These are phyloP conservation scores for Suillus subalutaceus DNA, from an alignment of 768 basidiomycete genomes.

Conservation along the genomic window DNA sequence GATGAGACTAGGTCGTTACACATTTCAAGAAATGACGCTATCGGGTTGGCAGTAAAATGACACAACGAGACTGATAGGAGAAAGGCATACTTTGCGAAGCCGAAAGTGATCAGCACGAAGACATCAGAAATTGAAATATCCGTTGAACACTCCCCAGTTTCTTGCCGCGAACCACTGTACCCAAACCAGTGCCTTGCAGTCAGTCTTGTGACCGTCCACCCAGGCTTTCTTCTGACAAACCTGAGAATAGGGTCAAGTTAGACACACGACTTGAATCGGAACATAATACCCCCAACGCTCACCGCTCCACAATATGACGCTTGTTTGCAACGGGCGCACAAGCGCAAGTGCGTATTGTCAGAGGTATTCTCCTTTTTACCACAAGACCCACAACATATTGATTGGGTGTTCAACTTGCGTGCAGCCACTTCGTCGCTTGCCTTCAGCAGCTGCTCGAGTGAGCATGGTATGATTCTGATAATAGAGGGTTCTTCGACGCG, in stretches of 20 bases:
- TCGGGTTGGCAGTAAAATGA: background rate
- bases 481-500: slow-evolving; percentile 10
- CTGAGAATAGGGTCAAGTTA: background rate
- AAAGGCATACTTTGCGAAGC: background rate
- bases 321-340: slow-evolving; percentile 2
- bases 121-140: background rate
- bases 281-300: background rate
- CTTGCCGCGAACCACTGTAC: background rate
- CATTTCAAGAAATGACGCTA: background rate
- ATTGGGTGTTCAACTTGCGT: background rate
- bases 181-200: background rate
- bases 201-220: background rate
- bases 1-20: background rate
- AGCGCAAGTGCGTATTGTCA: background rate
- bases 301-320: slow-evolving; percentile 6
- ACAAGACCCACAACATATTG: background rate
- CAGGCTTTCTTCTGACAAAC: slow-evolving; percentile 5
- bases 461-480: slow-evolving; percentile 7
- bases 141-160: background rate
- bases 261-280: too few species aligned
- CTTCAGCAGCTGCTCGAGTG: slow-evolving; percentile 2
- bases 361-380: background rate
- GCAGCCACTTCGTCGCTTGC: slow-evolving; percentile 1
- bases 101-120: too few species aligned
- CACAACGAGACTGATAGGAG: background rate